A percentile compares a stretch with the other conserved stretches of the same genome.
Conservation (phyloP, 176 grass and related monocot genomes). For the Phoenix roebelenii region DNA sequence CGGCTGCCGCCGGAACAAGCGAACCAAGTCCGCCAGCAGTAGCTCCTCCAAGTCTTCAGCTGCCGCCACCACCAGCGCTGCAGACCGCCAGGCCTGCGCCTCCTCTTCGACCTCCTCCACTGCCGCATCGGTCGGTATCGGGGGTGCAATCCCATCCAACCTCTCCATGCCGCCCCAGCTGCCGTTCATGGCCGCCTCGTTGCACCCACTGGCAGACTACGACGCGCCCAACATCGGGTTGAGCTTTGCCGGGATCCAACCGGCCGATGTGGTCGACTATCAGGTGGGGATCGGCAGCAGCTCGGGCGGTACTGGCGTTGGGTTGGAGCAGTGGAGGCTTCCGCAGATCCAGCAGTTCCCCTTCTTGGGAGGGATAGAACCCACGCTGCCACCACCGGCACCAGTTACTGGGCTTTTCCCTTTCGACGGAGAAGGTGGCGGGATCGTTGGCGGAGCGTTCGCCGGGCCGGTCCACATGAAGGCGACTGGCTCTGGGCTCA, state of each 20-base stretch:
- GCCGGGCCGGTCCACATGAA: constrained; percentile 31
- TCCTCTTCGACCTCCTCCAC: constrained; percentile 12
- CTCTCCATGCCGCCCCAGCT: constrained; percentile 37
- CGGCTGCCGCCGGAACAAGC: constrained; percentile 84
- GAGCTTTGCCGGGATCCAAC: constrained; percentile 55
- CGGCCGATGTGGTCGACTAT: constrained; percentile 39
- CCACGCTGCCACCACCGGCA: constrained; percentile 23
- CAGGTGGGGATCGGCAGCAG: constrained; percentile 33
- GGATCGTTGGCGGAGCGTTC: constrained; percentile 19
- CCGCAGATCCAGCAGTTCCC: constrained; percentile 61
- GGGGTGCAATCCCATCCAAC: constrained; percentile 11
- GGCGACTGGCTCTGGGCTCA: constrained; percentile 2
- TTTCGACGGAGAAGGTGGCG: constrained; percentile 33
- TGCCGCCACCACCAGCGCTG: background rate
- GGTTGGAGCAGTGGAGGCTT: constrained; percentile 52
- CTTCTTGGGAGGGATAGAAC: constrained; percentile 39
- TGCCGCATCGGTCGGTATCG: background rate
- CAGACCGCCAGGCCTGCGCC: constrained; percentile 15
- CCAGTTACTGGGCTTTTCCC: constrained; percentile 30
- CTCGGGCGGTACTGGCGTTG: background rate
- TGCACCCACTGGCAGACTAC: constrained; percentile 33
- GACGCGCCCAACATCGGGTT: constrained; percentile 48
- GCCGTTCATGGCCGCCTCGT: constrained; percentile 41
- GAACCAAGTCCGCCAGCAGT: constrained; percentile 17
- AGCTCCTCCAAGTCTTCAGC: background rate